Conservation (phyloP, 306 rosid species). For the Bauhinia variegata region DNA sequence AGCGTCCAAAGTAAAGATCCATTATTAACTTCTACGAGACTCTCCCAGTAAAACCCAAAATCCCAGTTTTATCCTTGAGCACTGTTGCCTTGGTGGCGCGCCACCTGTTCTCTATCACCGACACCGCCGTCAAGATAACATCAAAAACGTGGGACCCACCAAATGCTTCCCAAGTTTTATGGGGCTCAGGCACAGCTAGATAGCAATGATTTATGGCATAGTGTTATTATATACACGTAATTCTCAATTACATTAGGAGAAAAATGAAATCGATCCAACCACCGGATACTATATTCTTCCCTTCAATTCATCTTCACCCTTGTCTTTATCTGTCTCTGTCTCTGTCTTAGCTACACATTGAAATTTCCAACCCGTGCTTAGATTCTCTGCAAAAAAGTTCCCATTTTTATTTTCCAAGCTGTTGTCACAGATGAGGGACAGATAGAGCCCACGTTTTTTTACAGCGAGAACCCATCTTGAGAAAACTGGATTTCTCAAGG, state of each 20-base stretch:
- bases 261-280: background rate
- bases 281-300: background rate
- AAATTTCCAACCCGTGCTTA: conserved; percentile 37
- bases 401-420: conserved; percentile 19
- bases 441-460: conserved; percentile 22
- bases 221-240: background rate
- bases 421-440: conserved; percentile 17
- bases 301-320: background rate
- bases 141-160: conserved; percentile 32
- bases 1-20: background rate
- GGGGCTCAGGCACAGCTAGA: background rate
- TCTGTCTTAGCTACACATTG: conserved; percentile 24
- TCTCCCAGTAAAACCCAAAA: background rate
- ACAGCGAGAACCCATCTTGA: conserved; percentile 24
- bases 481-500: conserved; percentile 45
- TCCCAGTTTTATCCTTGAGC: background rate
- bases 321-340: conserved; percentile 32
- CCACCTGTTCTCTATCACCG: conserved; percentile 14
- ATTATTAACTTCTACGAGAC: background rate
- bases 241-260: background rate
- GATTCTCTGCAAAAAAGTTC: conserved; percentile 24
- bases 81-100: conserved; percentile 33
- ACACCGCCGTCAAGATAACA: background rate
- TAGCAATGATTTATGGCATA: background rate
- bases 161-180: background rate